Evolutionary conservation across 306 rosid species (phyloP).

Genomic region (Ormosia semicastrata): DNA sequence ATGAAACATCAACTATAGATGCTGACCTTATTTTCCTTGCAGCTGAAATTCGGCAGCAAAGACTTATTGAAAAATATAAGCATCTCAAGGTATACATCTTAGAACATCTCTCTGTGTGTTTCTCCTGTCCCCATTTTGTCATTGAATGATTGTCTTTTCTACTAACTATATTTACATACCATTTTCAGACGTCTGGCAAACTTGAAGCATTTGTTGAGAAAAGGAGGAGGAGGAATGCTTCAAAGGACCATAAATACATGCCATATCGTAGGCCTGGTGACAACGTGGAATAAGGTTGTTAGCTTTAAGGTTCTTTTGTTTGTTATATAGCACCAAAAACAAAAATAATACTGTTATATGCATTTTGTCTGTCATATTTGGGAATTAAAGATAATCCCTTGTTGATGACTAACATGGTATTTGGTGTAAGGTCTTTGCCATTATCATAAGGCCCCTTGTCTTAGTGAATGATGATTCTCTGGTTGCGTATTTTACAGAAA

Average conservation of each 20-base stretch:
- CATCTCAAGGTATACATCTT: constrained; percentile 61
- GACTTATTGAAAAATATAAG: constrained; percentile 63
- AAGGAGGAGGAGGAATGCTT: constrained; percentile 79
- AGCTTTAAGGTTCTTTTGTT: constrained; percentile 8
- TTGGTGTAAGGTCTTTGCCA: not conserved
- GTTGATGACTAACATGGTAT: not conserved
- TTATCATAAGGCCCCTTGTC: not conserved
- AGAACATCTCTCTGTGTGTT: not conserved
- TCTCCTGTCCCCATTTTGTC: not conserved
- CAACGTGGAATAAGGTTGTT: constrained; percentile 20
- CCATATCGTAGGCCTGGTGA: constrained; percentile 67
- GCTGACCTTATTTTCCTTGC: constrained; percentile 33
- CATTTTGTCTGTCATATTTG: not conserved
- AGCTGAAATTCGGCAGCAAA: constrained; percentile 75
- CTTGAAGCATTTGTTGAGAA: constrained; percentile 70
- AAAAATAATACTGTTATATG: not conserved
- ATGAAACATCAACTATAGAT: not conserved
- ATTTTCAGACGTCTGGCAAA: constrained; percentile 66
- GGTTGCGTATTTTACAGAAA: not conserved
- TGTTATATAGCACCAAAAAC: not conserved
- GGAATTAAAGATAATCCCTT: not conserved
- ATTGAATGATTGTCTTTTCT: not conserved
- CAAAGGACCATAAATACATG: constrained; percentile 73
- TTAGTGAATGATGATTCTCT: not conserved
- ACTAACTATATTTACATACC: not conserved